Conservation (phyloP, 2,329 filamentous ascomycete species). For the Dactylellina drechsleri region DNA sequence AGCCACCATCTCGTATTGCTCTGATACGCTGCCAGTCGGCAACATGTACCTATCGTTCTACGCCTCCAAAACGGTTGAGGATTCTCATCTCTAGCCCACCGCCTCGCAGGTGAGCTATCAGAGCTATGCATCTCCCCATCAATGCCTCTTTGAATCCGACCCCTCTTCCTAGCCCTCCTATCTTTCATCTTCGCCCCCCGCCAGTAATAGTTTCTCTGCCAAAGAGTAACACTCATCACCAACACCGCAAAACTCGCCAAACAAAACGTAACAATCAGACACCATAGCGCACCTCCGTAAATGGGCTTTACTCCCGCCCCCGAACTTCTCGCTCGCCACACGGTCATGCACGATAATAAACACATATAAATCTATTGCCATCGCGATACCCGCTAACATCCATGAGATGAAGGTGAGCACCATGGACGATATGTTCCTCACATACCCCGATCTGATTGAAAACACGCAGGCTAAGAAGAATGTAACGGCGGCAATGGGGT, state of each 20-base stretch:
- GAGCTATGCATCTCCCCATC: conserved; percentile 23
- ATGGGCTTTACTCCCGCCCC: conserved; percentile 26
- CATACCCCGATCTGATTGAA: conserved; percentile 31
- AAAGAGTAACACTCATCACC: conserved; percentile 25
- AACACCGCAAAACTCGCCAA: conserved; percentile 19
- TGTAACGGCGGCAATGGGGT: conserved; percentile 29
- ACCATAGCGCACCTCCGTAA: conserved; percentile 40
- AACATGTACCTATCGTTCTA: conserved; percentile 16
- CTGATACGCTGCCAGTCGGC: too few species aligned
- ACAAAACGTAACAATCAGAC: conserved; percentile 23
- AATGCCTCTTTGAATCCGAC: conserved; percentile 6
- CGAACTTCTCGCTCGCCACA: conserved; percentile 27
- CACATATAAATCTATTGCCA: conserved; percentile 35
- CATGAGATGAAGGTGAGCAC: conserved; percentile 16
- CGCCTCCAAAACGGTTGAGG: conserved; percentile 36
- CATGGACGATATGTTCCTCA: conserved; percentile 27
- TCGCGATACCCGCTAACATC: conserved; percentile 29
- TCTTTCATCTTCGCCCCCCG: conserved; percentile 1
- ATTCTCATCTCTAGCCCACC: conserved; percentile 31
- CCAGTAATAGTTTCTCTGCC: conserved; percentile 39
- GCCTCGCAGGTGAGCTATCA: conserved; percentile 41
- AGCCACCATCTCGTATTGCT: background rate
- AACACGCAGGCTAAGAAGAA: conserved; percentile 29
- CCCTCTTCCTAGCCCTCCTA: conserved; percentile 8
- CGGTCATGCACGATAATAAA: conserved; percentile 38